Conservation (phyloP, 208 protist species). For the Trypanosoma lewisi region DNA sequence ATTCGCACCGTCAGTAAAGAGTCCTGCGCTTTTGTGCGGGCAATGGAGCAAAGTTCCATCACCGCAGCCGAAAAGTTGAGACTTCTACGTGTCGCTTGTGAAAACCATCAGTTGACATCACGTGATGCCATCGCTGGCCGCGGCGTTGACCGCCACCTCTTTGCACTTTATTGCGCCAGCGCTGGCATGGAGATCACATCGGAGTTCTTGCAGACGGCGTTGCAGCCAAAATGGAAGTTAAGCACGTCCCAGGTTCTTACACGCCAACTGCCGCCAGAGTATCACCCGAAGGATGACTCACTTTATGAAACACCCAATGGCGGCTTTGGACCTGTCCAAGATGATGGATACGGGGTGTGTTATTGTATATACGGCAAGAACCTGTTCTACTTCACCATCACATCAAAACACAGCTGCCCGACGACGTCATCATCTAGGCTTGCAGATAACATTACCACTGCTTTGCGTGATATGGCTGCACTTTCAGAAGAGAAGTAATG, state of each 20-base stretch:
- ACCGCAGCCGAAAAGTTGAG: conserved; percentile 25
- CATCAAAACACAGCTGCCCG: conserved; percentile 53
- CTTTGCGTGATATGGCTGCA: conserved; percentile 44
- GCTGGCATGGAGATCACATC: conserved; percentile 45
- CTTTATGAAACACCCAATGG: conserved; percentile 57
- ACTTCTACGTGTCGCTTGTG: conserved; percentile 56
- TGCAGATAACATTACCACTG: conserved; percentile 36
- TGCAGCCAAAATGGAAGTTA: conserved; percentile 75
- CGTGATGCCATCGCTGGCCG: conserved; percentile 67
- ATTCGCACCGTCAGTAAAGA: conserved; percentile 59
- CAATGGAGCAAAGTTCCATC: conserved; percentile 25
- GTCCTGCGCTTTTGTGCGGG: conserved; percentile 53
- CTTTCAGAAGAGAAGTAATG: conserved; percentile 3
- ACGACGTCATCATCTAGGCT: conserved; percentile 43
- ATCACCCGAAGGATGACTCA: conserved; percentile 35
- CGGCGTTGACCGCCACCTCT: conserved; percentile 86
- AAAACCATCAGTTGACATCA: conserved; percentile 46
- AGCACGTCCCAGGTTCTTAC: conserved; percentile 77
- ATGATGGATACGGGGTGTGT: conserved; percentile 88
- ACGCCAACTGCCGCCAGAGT: conserved; percentile 50
- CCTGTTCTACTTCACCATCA: conserved; percentile 80
- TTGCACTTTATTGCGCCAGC: conserved; percentile 81
- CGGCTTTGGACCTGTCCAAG: conserved; percentile 86
- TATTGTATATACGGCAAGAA: conserved; percentile 81
- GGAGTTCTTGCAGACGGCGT: conserved; percentile 56